Evolutionary conservation across 306 rosid genomes (phyloP).

Genomic region (Macrotyloma uniflorum): DNA sequence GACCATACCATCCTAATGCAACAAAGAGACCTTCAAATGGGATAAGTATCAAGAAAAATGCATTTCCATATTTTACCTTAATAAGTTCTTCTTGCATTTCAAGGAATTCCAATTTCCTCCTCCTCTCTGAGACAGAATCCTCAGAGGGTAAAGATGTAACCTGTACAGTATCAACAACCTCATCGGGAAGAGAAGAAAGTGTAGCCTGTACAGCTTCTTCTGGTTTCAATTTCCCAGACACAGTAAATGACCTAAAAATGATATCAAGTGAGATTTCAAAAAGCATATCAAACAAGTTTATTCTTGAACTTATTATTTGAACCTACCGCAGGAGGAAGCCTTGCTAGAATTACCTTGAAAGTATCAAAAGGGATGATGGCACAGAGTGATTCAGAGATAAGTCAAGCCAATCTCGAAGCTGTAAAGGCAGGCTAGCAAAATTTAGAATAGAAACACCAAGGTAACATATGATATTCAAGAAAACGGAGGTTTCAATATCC

Average conservation of each 20-base stretch:
- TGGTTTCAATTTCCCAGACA: conserved; percentile 79
- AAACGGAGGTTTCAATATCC: conserved; percentile 15
- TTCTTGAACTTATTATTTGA: neutral
- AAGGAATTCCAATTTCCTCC: conserved; percentile 92
- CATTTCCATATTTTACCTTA: conserved; percentile 57
- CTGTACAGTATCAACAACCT: conserved; percentile 91
- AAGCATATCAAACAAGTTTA: conserved; percentile 23
- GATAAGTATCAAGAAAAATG: conserved; percentile 21
- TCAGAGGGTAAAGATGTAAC: conserved; percentile 89
- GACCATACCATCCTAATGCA: conserved; percentile 30
- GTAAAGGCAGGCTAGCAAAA: conserved; percentile 38
- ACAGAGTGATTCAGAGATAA: conserved; percentile 91
- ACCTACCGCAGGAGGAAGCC: neutral
- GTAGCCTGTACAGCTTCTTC: conserved; percentile 95
- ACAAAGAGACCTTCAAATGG: conserved; percentile 18
- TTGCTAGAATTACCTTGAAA: conserved; percentile 74
- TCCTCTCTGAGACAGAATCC: conserved; percentile 89
- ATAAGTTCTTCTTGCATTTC: conserved; percentile 94
- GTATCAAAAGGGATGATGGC: conserved; percentile 96
- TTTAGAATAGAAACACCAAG: conserved; percentile 22
- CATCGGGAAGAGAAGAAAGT: conserved; percentile 92
- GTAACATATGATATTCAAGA: conserved; percentile 36
- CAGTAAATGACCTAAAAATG: conserved; percentile 75
- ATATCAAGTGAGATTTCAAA: conserved; percentile 36
- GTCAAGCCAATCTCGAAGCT: conserved; percentile 98